Evolutionary conservation across 179 eudicot genomes (phyloP).

Genomic region (Beta corolliflora): DNA sequence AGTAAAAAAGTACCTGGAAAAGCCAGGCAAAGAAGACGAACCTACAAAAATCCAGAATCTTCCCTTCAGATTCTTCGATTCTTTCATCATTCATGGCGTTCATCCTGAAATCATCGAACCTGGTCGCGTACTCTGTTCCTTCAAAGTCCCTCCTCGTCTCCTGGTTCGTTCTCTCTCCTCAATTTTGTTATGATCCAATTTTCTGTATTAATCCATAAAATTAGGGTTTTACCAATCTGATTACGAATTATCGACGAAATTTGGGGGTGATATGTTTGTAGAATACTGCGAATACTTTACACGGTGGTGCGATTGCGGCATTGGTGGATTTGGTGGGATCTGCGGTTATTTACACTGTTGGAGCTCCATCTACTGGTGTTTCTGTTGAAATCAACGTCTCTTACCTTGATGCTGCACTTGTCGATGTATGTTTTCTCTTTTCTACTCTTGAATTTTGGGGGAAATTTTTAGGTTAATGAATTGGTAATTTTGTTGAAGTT

Average conservation of each 20-base stretch:
- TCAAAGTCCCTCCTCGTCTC: conserved; percentile 76
- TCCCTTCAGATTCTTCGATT: conserved; percentile 64
- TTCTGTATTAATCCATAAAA: background rate
- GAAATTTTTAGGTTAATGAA: too few relatives aligned
- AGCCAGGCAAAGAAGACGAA: conserved; percentile 37
- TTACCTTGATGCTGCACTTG: conserved; percentile 71
- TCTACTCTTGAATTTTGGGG: background rate
- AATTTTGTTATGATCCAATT: background rate
- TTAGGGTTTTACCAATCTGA: conserved; percentile 20
- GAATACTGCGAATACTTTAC: conserved; percentile 65
- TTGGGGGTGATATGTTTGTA: conserved; percentile 27
- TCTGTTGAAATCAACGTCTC: conserved; percentile 90
- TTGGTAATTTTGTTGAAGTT: background rate
- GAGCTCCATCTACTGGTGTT: conserved; percentile 56
- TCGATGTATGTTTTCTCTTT: conserved; percentile 41
- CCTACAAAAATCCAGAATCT: conserved; percentile 49
- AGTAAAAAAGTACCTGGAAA: conserved; percentile 64
- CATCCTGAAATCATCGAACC: conserved; percentile 51
- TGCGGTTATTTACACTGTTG: conserved; percentile 53
- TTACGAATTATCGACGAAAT: background rate
- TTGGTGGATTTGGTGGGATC: conserved; percentile 77
- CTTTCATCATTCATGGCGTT: conserved; percentile 62
- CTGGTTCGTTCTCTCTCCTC: conserved; percentile 43
- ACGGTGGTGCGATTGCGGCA: conserved; percentile 79
- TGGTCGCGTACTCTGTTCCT: conserved; percentile 73